phyloP scores from a whole-genome alignment of 257 asterid genomes.

The Nicotiana obtusifolia region DNA sequence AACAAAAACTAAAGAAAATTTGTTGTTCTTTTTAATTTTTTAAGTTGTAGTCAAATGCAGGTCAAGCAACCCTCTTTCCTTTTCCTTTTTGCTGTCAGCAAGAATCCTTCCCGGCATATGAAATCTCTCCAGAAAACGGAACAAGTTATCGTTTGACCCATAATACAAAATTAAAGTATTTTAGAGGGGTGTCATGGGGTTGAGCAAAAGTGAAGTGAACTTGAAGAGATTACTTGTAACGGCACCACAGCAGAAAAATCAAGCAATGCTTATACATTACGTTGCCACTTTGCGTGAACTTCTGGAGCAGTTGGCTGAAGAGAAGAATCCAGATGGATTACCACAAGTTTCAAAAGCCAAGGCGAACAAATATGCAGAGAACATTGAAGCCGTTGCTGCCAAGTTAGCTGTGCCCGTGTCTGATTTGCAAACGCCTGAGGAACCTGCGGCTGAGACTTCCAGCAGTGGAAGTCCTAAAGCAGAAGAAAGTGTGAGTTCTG shows the following conservation, averaged over 20 bases:
- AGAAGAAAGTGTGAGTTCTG: constrained; percentile 40
- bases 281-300: constrained; percentile 81
- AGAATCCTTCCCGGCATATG: too few relatives aligned
- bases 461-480: constrained; percentile 37
- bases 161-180: too few relatives aligned
- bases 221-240: constrained; percentile 73
- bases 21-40: too few relatives aligned
- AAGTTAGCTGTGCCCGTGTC: constrained; percentile 41
- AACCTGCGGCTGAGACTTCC: constrained; percentile 34
- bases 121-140: too few relatives aligned
- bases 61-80: too few relatives aligned
- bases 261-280: constrained; percentile 76
- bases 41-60: too few relatives aligned
- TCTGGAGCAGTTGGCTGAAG: constrained; percentile 78
- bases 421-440: constrained; percentile 28
- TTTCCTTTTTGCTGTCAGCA: too few relatives aligned
- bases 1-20: too few relatives aligned
- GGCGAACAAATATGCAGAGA: constrained; percentile 59
- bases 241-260: constrained; percentile 79
- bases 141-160: too few relatives aligned
- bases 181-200: constrained; percentile 39
- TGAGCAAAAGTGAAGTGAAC: constrained; percentile 71
- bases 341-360: constrained; percentile 62
- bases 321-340: constrained; percentile 64
- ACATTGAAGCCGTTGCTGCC: constrained; percentile 70